A percentile compares a stretch with the other conserved stretches of the same genome.
phyloP scores from a whole-genome alignment of 306 rosid species.

The Malus domestica region DNA sequence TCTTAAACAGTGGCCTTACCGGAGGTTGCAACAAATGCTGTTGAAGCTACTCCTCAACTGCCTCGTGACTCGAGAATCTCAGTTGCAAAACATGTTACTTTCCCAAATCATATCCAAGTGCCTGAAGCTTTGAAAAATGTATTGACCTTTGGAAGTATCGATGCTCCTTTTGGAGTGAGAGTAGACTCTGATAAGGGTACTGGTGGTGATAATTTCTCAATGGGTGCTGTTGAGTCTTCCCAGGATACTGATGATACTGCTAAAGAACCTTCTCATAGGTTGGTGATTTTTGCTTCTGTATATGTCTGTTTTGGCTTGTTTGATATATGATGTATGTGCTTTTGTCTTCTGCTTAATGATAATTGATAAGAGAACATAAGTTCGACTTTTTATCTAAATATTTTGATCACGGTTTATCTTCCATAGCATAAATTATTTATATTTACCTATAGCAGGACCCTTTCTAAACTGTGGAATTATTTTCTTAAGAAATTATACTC shows the following conservation, averaged over 20 bases:
- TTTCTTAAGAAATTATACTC: conserved; percentile 1
- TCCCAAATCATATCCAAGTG: conserved; percentile 75
- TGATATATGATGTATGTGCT: background rate
- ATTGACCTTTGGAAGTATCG: conserved; percentile 78
- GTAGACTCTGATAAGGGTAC: conserved; percentile 27
- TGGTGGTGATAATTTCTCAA: conserved; percentile 18
- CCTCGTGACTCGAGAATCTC: conserved; percentile 26
- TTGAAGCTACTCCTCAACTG: conserved; percentile 26
- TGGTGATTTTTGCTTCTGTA: conserved; percentile 24
- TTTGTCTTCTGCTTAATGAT: background rate
- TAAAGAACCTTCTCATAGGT: conserved; percentile 47
- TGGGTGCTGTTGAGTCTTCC: conserved; percentile 32
- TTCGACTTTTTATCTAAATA: background rate
- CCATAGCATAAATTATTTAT: background rate
- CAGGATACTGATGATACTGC: conserved; percentile 29
- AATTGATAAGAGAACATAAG: background rate
- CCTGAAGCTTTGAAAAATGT: conserved; percentile 59
- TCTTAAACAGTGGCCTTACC: conserved; percentile 39
- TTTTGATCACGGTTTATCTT: background rate
- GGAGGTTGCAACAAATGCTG: conserved; percentile 38
- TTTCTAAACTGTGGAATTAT: background rate
- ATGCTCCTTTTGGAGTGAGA: conserved; percentile 22
- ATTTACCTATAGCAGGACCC: background rate
- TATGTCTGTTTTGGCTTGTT: background rate
- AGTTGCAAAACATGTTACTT: conserved; percentile 49